phyloP scores from a whole-genome alignment of 371 early-diverging fungal genomes.

The Cokeromyces recurvatus region DNA sequence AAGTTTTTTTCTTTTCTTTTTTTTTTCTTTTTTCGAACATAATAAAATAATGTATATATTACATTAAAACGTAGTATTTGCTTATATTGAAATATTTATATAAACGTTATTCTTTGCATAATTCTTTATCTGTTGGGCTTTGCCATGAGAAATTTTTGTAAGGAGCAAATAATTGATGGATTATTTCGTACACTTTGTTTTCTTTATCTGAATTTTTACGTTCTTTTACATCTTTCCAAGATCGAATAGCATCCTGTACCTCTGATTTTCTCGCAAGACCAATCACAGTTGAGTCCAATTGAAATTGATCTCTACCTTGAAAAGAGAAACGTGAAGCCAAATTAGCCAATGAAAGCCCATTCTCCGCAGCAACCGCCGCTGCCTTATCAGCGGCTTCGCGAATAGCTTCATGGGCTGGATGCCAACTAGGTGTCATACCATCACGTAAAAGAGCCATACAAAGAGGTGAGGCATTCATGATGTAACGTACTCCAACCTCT shows the following conservation, averaged over 20 bases:
- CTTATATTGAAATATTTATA: slow-evolving; percentile 2
- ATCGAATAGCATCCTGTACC: slow-evolving; percentile 52
- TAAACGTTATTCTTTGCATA: slow-evolving; percentile 10
- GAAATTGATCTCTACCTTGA: slow-evolving; percentile 34
- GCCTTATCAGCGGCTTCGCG: slow-evolving; percentile 52
- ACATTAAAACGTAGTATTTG: neutral
- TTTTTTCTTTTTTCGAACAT: too few species aligned
- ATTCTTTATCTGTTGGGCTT: slow-evolving; percentile 40
- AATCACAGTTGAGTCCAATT: slow-evolving; percentile 57
- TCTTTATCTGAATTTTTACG: slow-evolving; percentile 23
- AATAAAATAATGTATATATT: slow-evolving; percentile 1
- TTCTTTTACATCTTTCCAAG: slow-evolving; percentile 40
- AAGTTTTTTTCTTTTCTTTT: neutral
- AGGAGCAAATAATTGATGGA: slow-evolving; percentile 25
- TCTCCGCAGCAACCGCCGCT: slow-evolving; percentile 26
- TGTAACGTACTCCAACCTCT: slow-evolving; percentile 54
- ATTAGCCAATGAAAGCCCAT: slow-evolving; percentile 46
- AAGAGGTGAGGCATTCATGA: slow-evolving; percentile 75
- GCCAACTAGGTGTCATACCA: slow-evolving; percentile 66
- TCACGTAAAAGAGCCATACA: slow-evolving; percentile 72
- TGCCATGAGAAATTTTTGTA: slow-evolving; percentile 41
- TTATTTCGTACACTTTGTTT: slow-evolving; percentile 16
- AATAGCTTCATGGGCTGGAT: slow-evolving; percentile 64
- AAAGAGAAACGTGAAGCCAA: slow-evolving; percentile 68
- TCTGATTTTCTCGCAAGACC: slow-evolving; percentile 63